Conservation (phyloP, 2,329 filamentous ascomycete species). For the Sclerotinia subarctica region DNA sequence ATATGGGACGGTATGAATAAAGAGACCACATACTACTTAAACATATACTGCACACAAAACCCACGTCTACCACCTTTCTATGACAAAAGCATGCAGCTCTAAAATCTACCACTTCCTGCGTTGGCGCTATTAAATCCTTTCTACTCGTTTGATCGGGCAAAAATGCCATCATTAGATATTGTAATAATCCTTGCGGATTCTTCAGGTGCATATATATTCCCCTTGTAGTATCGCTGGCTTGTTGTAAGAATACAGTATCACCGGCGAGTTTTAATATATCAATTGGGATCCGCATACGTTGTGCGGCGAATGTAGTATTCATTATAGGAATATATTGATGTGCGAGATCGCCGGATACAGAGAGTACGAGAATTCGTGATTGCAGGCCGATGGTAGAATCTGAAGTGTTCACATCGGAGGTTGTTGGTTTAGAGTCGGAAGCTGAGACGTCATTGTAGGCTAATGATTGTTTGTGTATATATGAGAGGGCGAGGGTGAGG, state of each 20-base stretch:
- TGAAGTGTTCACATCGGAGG: slow-evolving; percentile 26
- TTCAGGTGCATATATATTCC: slow-evolving; percentile 64
- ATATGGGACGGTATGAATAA: not conserved
- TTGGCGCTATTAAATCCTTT: slow-evolving; percentile 69
- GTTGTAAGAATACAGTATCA: slow-evolving; percentile 87
- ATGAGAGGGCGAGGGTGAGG: slow-evolving; percentile 80
- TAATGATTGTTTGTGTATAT: slow-evolving; percentile 70
- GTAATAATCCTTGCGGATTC: slow-evolving; percentile 70
- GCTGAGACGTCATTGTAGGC: slow-evolving; percentile 41
- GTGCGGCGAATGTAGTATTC: slow-evolving; percentile 96
- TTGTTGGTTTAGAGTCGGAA: slow-evolving; percentile 33
- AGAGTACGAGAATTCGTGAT: slow-evolving; percentile 83
- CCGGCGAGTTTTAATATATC: slow-evolving; percentile 86
- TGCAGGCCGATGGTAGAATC: slow-evolving; percentile 53
- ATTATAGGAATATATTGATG: slow-evolving; percentile 96
- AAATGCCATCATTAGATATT: slow-evolving; percentile 94
- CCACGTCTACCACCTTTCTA: slow-evolving; percentile 81
- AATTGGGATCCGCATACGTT: slow-evolving; percentile 82
- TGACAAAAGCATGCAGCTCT: slow-evolving; percentile 98
- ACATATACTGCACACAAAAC: slow-evolving; percentile 95
- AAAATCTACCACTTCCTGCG: slow-evolving; percentile 87
- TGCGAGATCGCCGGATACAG: slow-evolving; percentile 79
- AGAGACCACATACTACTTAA: slow-evolving; percentile 62
- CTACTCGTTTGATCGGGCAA: slow-evolving; percentile 67
- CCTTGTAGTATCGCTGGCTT: slow-evolving; percentile 73